Base-by-base conservation (phyloP, 2,329 filamentous ascomycete species). In the Colletotrichum costaricense region DNA sequence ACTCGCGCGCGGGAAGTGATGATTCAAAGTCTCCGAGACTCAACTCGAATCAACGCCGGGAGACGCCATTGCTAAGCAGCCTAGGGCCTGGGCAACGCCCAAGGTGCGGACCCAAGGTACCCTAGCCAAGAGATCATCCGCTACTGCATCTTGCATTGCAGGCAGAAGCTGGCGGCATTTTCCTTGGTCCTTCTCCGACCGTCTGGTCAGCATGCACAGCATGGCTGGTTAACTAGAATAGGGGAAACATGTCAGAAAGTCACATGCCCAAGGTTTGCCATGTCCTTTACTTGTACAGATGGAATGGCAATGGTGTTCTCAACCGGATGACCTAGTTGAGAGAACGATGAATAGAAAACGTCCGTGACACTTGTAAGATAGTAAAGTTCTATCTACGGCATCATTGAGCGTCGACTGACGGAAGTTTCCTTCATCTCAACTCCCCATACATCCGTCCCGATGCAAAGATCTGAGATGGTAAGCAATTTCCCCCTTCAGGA, bases 71-170 rank as follows among this genome's bases (percentile, higher is more conserved):
- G 11, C 42, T 35, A 26, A 16, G 28, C 30, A 49, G 28, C 28
- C 22, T 38, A 38, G 63, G 30, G 52, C 30, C 63, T 42, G 28
- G 63, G 49, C 62, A 42, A 56, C 22, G 22, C 28, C n/a, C 38
- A 14, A 38, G 30, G 28, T 55, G 28, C 52, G 38, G 33, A 22
- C 55, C 33, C 35, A 55, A 58, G 59, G 26, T 19, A 42, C 46
- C 59, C 42, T 56, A 55, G 70, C 67, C 67, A 62, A 66, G 60
- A 63, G 67, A 66, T 71, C 67, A 66, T 62, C 71, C 56, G 67
- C 71, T 73, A 54, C 60, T 68, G 64, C 64, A 72, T 56, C 56
- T 71, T 57, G 35, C 64, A 67, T 65, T 26, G 55, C 68, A 52
- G 66, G 16, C n/a, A 49, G 54, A 56, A 42, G 55, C 54, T 58